phyloP scores from a whole-genome alignment of 495 filamentous ascomycete species.

The Penicillium daleae region DNA sequence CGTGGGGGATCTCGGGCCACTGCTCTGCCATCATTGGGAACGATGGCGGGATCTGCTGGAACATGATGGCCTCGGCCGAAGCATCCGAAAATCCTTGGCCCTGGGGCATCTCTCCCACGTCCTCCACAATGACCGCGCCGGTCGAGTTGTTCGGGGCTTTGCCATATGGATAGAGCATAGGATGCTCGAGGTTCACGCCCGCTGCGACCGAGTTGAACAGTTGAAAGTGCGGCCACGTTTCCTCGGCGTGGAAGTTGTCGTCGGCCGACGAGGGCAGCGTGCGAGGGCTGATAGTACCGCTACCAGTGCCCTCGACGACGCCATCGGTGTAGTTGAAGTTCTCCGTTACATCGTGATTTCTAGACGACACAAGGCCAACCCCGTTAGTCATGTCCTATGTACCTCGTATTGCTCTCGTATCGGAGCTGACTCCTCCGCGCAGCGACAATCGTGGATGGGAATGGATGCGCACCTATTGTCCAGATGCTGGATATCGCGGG shows the following conservation, averaged over 20 bases:
- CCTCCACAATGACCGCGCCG: constrained; percentile 47
- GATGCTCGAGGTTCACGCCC: constrained; percentile 42
- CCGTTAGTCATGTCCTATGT: constrained; percentile 19
- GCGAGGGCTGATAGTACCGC: constrained; percentile 47
- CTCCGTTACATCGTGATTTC: constrained; percentile 39
- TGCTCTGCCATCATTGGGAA: constrained; percentile 40
- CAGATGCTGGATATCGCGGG: constrained; percentile 28
- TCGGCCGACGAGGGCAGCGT: constrained; percentile 50
- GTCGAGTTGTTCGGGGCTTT: constrained; percentile 36
- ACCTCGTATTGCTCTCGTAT: neutral
- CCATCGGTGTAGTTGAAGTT: constrained; percentile 39
- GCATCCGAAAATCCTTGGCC: constrained; percentile 41
- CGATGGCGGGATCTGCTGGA: constrained; percentile 41
- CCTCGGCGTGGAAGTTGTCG: constrained; percentile 49
- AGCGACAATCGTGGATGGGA: neutral
- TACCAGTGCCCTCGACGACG: constrained; percentile 40
- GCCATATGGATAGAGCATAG: constrained; percentile 44
- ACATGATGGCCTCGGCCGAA: constrained; percentile 39
- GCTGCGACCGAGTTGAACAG: constrained; percentile 43
- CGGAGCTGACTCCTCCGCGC: neutral
- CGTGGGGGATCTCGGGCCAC: constrained; percentile 34
- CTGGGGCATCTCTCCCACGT: constrained; percentile 41
- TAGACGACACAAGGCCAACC: constrained; percentile 21
- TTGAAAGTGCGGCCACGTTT: constrained; percentile 48
- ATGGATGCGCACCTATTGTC: constrained; percentile 33